These are phyloP conservation scores for Blepharisma stoltei DNA, from an alignment of 73 alveolate species.

Conservation along the genomic window DNA sequence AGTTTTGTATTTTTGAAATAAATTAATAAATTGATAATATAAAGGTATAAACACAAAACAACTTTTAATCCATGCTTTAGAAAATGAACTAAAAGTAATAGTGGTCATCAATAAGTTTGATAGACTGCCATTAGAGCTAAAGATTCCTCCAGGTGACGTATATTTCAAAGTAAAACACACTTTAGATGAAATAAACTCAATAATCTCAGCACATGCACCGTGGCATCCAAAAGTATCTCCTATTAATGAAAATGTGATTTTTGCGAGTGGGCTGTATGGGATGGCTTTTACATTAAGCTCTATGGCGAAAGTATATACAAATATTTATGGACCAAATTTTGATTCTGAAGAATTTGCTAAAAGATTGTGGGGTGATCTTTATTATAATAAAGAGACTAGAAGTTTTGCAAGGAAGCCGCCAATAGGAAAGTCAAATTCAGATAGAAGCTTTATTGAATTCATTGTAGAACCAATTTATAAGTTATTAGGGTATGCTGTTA, in stretches of 20 bases:
- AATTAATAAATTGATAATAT: too few relatives aligned
- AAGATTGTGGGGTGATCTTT: slow-evolving; percentile 98
- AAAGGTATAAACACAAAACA: neutral
- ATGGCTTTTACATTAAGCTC: slow-evolving; percentile 86
- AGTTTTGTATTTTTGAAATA: neutral
- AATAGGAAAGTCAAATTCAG: slow-evolving; percentile 11
- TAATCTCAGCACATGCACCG: slow-evolving; percentile 44
- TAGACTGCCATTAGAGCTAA: slow-evolving; percentile 93
- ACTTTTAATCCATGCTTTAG: slow-evolving; percentile 49
- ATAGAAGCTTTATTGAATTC: slow-evolving; percentile 87
- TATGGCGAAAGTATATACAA: slow-evolving; percentile 77
- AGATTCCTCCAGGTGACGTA: slow-evolving; percentile 98
- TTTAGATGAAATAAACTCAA: slow-evolving; percentile 87
- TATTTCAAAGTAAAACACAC: slow-evolving; percentile 93
- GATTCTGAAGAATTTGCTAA: slow-evolving; percentile 80
- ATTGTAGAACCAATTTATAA: slow-evolving; percentile 94
- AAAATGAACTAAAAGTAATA: slow-evolving; percentile 76
- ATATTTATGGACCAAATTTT: slow-evolving; percentile 48
- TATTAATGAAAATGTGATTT: slow-evolving; percentile 80
- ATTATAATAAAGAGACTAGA: slow-evolving; percentile 65
- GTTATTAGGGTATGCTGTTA: slow-evolving; percentile 58
- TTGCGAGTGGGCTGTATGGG: slow-evolving; percentile 87
- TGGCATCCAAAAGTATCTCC: slow-evolving; percentile 70
- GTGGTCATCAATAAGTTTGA: slow-evolving; percentile 96
- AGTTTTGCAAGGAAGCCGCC: slow-evolving; percentile 60